A percentile compares a stretch with the other conserved stretches of the same genome.
Conservation (phyloP, 805 yeast genomes). For the Starmera pachycereana region DNA sequence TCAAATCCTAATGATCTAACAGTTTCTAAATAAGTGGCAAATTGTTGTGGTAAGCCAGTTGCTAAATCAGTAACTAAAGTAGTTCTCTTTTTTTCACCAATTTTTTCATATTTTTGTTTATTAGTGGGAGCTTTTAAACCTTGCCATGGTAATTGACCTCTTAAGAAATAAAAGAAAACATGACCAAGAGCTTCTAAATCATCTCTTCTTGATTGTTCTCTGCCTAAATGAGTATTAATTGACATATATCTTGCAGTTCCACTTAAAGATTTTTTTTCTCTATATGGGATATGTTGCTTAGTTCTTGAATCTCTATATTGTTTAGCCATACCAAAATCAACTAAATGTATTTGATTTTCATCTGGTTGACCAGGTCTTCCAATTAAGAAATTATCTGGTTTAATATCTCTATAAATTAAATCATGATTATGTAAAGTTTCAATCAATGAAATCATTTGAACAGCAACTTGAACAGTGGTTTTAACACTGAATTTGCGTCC, state of each 20-base stretch:
- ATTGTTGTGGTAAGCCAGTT: conserved; percentile 58
- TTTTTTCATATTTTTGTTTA: conserved; percentile 72
- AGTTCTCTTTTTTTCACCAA: conserved; percentile 70
- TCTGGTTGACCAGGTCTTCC: conserved; percentile 52
- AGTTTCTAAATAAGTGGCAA: conserved; percentile 61
- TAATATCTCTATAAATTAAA: conserved; percentile 70
- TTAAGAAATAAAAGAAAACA: conserved; percentile 67
- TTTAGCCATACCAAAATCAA: conserved; percentile 84
- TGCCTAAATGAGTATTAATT: conserved; percentile 76
- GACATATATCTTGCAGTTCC: conserved; percentile 88
- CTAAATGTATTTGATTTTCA: conserved; percentile 59
- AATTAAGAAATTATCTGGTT: conserved; percentile 74
- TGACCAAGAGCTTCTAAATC: conserved; percentile 77
- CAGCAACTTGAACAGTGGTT: conserved; percentile 66
- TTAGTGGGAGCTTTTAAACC: conserved; percentile 86
- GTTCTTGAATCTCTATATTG: conserved; percentile 75
- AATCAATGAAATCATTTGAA: conserved; percentile 66
- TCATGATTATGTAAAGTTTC: conserved; percentile 70
- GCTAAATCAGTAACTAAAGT: conserved; percentile 53
- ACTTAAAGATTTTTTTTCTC: conserved; percentile 69
- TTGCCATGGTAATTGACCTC: conserved; percentile 84
- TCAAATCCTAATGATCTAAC: conserved; percentile 66
- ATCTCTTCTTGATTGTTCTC: conserved; percentile 77
- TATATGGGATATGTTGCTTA: conserved; percentile 71
- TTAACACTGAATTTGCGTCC: conserved; percentile 62